Base-by-base conservation (phyloP, 2,329 filamentous ascomycete species). In the Aureobasidium sp. region DNA sequence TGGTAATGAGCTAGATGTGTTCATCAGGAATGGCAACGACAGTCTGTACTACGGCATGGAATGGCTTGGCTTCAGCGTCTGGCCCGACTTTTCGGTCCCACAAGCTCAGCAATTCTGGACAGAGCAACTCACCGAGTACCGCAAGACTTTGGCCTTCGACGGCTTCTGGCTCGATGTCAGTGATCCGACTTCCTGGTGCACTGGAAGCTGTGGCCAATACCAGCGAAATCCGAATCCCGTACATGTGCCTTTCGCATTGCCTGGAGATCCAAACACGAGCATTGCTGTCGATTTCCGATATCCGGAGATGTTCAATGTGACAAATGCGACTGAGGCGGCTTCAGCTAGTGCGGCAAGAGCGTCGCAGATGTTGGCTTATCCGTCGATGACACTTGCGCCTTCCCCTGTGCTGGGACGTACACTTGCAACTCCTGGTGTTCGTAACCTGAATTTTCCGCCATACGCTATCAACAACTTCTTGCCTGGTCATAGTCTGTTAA, bases 11-110 rank as follows among this genome's bases (percentile, higher is more conserved):
- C 74, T 76, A 1, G 74, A 75, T 58, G 72, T 77, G 3, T 84
- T 80, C 67, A 65, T 84, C 58, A 77, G 72, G 29, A 82, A 83
- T 60, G 79, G 79, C 0, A 79, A 83, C 68, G 79, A 79, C 17
- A 79, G 76, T 58, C 69, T 75, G 42, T 67, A 74, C 33, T 81
- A 64, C 45, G 64, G 65, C 1, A 60, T 50, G 15, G 53, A 66
- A 31, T 65, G 62, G 63, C 53, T 57, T 17, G 62, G 62, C 13
- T 65, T 62, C 46, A 57, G 40, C 27, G 62, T 62, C 19, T 67
- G 64, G 59, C 50, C 64, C n/a, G 51, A 57, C 61, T 50, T 63
- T 45, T 33, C 50, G 2, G 63, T 65, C 29, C 64, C 67, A 2
- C 53, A 64, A 10, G 61, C 62, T 7, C 65, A 68, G 37, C 49